Base-by-base conservation (phyloP, 495 filamentous ascomycete genomes). In the Mytilinidion resinicola region DNA sequence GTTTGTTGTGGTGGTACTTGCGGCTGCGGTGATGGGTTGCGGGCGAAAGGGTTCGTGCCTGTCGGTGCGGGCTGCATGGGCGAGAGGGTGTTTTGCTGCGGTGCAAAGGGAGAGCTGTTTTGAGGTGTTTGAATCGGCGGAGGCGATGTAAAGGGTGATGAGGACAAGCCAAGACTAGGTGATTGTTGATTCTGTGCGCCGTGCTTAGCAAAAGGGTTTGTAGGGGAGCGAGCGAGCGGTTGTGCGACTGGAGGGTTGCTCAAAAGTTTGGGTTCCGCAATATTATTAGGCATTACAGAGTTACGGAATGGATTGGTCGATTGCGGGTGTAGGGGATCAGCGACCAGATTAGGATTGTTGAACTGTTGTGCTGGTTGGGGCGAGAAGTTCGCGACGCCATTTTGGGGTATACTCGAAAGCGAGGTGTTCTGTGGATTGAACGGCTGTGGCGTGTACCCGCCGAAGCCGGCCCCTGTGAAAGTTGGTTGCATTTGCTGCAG, bases 381-480 rank as follows among this genome's bases (percentile, higher is more conserved):
- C 76, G 54, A 53, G 71, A 63, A 67, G 53, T 52, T 61, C 4
- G 81, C 66, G 41, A 78, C 69, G 38, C 80, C 74, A 59, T 88
- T 80, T 63, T 92, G 89, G 0, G 88, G 84, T 65, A 88, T 86
- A 36, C 74, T 55, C 70, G 73, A 56, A 70, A 82, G 64, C 76
- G 78, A 64, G 61, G 77, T 63, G 34, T 60, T 73, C 81, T 67
- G 65, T 0, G 65, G 58, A 33, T 33, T 67, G 55, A 67, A 67
- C 0, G 61, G 61, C 48, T 67, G 65, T 14, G 60, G 62, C 10
- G 85, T 81, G 67, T 91, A 96, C 17, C 86, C 89, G 36, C 90
- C 89, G 70, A 93, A 96, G n/a, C 88, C 88, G 63, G 87, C 82
- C 8, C 89, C 89, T 1, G 88, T 95, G 53, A 87, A 82, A 36